Percentiles rank a stretch among this genome's conserved stretches.
Conservation (phyloP, 257 asterid species). For the Solanum pinnatisectum region DNA sequence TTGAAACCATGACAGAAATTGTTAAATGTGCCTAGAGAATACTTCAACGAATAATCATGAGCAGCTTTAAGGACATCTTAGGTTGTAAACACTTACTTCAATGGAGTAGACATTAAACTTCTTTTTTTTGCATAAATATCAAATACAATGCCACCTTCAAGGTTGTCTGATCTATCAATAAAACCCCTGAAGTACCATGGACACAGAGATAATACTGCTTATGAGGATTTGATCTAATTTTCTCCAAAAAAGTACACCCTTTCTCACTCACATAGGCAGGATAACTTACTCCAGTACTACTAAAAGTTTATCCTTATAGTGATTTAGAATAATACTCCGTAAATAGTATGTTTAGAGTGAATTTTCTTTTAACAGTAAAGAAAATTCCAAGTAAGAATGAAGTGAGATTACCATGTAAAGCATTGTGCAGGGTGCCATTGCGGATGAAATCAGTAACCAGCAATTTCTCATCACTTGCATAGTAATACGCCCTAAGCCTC, state of each 20-base stretch:
- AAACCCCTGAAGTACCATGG: background rate
- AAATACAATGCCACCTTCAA: background rate
- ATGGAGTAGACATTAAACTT: background rate
- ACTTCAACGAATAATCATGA: background rate
- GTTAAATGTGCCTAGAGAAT: background rate
- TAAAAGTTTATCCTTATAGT: background rate
- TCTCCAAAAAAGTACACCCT: background rate
- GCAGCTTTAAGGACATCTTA: background rate
- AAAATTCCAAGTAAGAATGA: background rate
- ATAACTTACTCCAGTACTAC: background rate
- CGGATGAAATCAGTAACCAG: conserved; percentile 63
- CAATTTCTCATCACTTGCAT: conserved; percentile 83
- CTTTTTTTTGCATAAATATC: background rate
- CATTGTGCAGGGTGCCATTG: conserved; percentile 71
- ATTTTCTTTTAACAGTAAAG: background rate
- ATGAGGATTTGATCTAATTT: background rate
- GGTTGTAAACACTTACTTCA: background rate
- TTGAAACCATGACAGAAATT: background rate
- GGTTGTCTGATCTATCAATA: background rate
- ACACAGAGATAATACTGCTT: background rate
- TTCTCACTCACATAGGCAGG: background rate
- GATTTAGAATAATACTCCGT: background rate
- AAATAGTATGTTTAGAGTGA: background rate
- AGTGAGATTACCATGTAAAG: conserved; percentile 62
- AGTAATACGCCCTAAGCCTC: conserved; percentile 76